A percentile compares a stretch with the other conserved stretches of the same genome.
These are phyloP conservation scores for Phoenix roebelenii DNA, from an alignment of 176 grass and related monocot genomes.

Conservation along the genomic window DNA sequence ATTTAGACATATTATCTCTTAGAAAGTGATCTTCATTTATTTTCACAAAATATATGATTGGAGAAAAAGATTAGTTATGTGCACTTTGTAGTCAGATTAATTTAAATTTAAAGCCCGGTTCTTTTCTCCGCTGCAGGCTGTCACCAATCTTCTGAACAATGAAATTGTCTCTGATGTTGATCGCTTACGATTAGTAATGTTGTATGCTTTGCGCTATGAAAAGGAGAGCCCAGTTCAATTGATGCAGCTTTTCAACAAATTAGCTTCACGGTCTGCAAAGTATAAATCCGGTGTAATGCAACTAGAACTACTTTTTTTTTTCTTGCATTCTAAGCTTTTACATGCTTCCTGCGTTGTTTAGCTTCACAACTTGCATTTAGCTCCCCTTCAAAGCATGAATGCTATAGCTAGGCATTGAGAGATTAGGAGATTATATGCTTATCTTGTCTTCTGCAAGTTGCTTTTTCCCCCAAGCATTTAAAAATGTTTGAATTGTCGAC, in stretches of 20 bases:
- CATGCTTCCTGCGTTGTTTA: background rate
- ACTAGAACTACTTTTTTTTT: slow-evolving; percentile 16
- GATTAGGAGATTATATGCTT: no score
- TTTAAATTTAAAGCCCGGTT: slow-evolving; percentile 8
- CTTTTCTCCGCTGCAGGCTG: slow-evolving; percentile 37
- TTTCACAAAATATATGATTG: no score
- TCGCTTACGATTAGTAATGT: slow-evolving; percentile 68
- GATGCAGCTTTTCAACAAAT: slow-evolving; percentile 99
- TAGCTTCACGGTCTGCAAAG: slow-evolving; percentile 87
- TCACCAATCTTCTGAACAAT: slow-evolving; percentile 81
- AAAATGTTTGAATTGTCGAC: no score
- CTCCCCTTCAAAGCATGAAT: background rate
- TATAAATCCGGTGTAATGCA: slow-evolving; percentile 88
- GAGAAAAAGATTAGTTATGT: no score
- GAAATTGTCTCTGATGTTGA: slow-evolving; percentile 90
- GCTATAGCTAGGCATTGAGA: no score
- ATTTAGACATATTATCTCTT: no score
- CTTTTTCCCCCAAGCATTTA: no score
- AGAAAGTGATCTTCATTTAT: no score
- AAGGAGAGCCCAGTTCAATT: slow-evolving; percentile 98
- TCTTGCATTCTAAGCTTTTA: slow-evolving; percentile 6
- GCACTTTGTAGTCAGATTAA: no score
- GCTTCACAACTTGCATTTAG: background rate
- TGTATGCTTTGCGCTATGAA: slow-evolving; percentile 94
- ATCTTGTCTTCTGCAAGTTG: no score